phyloP scores from a whole-genome alignment of 805 yeast species.

The Starmerella vaccinii region DNA sequence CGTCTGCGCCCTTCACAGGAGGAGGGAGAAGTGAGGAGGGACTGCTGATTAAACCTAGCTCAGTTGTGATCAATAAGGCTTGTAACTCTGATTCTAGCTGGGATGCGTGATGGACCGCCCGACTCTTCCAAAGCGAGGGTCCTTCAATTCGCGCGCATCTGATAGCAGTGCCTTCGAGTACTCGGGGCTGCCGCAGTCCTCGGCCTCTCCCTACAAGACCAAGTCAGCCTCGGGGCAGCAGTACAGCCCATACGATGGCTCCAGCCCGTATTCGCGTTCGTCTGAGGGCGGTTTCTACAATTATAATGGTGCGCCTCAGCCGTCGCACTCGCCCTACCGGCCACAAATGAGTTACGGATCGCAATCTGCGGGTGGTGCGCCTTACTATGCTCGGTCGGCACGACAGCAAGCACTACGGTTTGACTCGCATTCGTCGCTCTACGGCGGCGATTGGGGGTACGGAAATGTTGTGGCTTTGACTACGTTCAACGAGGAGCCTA shows the following conservation, averaged over 20 bases:
- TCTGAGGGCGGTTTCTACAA: not conserved
- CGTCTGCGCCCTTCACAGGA: not conserved
- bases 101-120: constrained; percentile 9
- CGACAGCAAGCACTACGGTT: constrained; percentile 10
- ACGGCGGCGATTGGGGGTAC: constrained; percentile 44
- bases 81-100: not conserved
- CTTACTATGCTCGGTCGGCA: not conserved
- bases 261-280: constrained; percentile 6
- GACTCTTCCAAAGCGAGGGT: constrained; percentile 3
- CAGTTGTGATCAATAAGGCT: not conserved
- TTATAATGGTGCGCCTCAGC: not conserved
- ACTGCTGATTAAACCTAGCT: constrained; percentile 2
- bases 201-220: not conserved
- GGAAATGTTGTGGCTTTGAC: constrained; percentile 50
- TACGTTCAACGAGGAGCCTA: constrained; percentile 69
- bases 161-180: constrained; percentile 2
- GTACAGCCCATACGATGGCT: constrained; percentile 5
- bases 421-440: constrained; percentile 43
- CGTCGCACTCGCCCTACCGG: constrained; percentile 1
- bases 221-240: not conserved
- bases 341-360: not conserved
- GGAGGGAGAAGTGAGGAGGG: no score
- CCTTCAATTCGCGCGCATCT: not conserved
- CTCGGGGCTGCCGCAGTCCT: not conserved
- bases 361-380: not conserved